Evolutionary conservation across 148 eudicot genomes (phyloP).

Genomic region (Persicaria maculosa): DNA sequence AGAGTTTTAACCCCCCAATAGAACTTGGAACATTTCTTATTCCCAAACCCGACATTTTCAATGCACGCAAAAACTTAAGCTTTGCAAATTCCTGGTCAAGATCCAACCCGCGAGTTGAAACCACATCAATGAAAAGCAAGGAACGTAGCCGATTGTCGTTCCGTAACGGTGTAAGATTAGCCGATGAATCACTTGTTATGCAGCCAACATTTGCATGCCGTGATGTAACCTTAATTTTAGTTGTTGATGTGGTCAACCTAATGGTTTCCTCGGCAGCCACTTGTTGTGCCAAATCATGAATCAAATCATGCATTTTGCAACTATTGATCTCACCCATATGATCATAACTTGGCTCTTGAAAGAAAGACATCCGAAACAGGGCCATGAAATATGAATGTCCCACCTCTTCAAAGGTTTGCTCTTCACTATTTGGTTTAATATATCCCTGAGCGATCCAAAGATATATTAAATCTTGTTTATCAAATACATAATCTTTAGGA

Average conservation of each 20-base stretch:
- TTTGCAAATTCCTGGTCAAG: background rate
- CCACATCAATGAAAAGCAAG: background rate
- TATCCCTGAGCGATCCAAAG: no score
- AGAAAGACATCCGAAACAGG: background rate
- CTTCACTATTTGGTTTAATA: no score
- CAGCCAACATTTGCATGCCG: background rate
- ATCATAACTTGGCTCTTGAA: slow-evolving; percentile 22
- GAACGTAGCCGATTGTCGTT: background rate
- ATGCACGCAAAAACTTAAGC: background rate
- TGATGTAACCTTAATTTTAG: no score
- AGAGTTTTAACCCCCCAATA: background rate
- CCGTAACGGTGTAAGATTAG: background rate
- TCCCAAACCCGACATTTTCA: background rate
- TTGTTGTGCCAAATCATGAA: slow-evolving; percentile 35
- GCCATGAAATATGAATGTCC: no score
- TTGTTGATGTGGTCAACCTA: background rate
- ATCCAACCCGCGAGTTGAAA: background rate
- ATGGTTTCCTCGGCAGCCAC: slow-evolving; percentile 19
- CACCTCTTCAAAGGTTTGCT: no score
- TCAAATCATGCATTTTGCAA: slow-evolving; percentile 36
- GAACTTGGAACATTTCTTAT: background rate
- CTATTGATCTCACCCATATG: background rate
- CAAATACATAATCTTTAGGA: no score
- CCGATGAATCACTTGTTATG: background rate
- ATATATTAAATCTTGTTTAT: no score